These are phyloP conservation scores for Triticum timopheevii DNA, from an alignment of 176 grass and related monocot genomes.

Conservation along the genomic window DNA sequence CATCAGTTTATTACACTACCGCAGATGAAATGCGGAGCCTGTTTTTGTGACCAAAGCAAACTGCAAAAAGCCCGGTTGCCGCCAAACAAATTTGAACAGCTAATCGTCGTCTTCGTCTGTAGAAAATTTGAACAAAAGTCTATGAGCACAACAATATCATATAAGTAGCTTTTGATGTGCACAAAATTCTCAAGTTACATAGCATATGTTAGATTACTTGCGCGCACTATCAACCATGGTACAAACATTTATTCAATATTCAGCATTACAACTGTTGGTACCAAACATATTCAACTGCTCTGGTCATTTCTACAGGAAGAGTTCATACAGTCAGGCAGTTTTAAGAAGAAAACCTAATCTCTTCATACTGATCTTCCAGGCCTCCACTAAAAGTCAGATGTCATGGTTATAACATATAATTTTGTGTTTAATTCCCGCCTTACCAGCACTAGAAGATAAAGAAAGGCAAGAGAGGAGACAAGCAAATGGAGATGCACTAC, in stretches of 20 bases:
- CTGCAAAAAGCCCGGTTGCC: constrained; percentile 28
- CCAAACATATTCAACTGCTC: not conserved
- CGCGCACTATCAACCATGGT: not conserved
- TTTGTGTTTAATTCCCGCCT: not conserved
- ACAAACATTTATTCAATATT: not conserved
- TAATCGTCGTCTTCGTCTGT: constrained; percentile 60
- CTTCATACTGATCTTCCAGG: not conserved
- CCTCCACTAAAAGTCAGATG: not conserved
- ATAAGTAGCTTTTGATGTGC: not conserved
- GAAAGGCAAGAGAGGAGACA: not conserved
- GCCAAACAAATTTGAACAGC: constrained; percentile 29
- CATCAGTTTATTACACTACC: constrained; percentile 49
- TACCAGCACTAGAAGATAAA: not conserved
- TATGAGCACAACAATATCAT: not conserved
- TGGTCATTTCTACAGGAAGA: not conserved
- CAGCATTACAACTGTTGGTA: not conserved
- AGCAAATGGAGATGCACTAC: not conserved
- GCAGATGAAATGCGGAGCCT: not conserved
- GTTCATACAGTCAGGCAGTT: not conserved
- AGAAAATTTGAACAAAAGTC: constrained; percentile 8
- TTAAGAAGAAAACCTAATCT: not conserved
- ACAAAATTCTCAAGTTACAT: not conserved
- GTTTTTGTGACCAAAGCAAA: constrained; percentile 3
- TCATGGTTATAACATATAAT: not conserved
- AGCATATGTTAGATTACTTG: not conserved